Evolutionary conservation across 192 early-diverging fungal species (phyloP), one percentile per base, ranked within the genome.

Genomic region (Bifiguratus adelaidae): DNA sequence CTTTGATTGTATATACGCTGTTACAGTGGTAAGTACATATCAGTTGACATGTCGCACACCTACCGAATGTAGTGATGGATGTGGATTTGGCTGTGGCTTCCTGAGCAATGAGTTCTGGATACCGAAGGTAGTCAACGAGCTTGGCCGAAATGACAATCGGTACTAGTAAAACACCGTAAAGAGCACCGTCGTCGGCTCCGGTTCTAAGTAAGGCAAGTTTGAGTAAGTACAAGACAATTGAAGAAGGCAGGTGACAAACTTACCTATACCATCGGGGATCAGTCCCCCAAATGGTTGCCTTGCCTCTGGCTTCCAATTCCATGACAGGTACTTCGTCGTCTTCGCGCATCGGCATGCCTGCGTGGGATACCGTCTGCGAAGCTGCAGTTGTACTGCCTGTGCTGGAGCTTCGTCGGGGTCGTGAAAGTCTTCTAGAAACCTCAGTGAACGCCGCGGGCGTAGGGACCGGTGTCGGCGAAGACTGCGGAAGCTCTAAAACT

Each of bases 141-240:
- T 78, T 72, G 25, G 72, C 64, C 1, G 59, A 56, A 37, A 71
- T 47, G 2, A 78, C 65, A n/a, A 74, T 61, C 1, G 73, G 72
- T n/a, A 73, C 41, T 12, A 78, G 35, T 22, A 74, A 37, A 8
- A 62, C 60, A 24, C 70, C 70, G 33, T 68, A 78, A 13, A 78
- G 56, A 22, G 71, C 50, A 40, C 76, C 76, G 52, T 75, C 73
- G 38, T 78, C 76, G 7, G 67, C 76, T 29, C 66, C 68, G 27
- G 47, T 56, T 52, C 76, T 78, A 38, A 27, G 30, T 18, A 7
- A 26, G 2, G 21, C 21, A 1, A 20, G 32, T 30, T 18, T 26
- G 27, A 22, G 18, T 19, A 28, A 23, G 3, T 27, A 23, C n/a
- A 9, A 12, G 12, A 50, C 24, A 21, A 1, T 2, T 29, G 9